A percentile compares a stretch with the other conserved stretches of the same genome.
These are phyloP conservation scores for Prunus yedoensis DNA, from an alignment of 331 rosid genomes.

Conservation along the genomic window DNA sequence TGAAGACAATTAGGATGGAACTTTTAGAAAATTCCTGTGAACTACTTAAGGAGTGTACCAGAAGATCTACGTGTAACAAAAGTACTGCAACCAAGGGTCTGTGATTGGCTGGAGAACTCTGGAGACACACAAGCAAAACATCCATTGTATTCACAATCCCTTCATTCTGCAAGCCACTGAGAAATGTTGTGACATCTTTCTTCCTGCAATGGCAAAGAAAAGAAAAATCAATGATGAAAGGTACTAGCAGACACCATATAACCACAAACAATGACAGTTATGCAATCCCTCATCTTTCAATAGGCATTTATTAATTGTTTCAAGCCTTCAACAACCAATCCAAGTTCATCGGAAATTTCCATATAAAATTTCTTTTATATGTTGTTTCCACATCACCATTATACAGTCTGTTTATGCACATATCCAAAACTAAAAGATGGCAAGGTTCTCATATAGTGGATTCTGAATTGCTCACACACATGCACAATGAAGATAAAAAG, in stretches of 20 bases:
- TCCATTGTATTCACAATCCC: conserved; percentile 41
- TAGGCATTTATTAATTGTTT: not conserved
- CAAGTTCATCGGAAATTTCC: too few relatives aligned
- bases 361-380: too few relatives aligned
- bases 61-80: conserved; percentile 57
- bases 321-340: not conserved
- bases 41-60: conserved; percentile 46
- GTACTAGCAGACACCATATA: not conserved
- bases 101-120: conserved; percentile 45
- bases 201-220: conserved; percentile 42
- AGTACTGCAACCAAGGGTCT: conserved; percentile 62
- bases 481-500: not conserved
- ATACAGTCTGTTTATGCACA: not conserved
- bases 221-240: not conserved
- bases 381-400: not conserved
- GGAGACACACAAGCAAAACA: conserved; percentile 50
- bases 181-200: conserved; percentile 53
- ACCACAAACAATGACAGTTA: not conserved
- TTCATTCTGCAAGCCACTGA: conserved; percentile 52
- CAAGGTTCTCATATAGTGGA: not conserved
- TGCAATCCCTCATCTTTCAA: not conserved
- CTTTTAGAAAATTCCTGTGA: not conserved
- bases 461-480: not conserved
- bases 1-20: not conserved
- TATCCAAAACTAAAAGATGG: not conserved